phyloP scores from a whole-genome alignment of 345 rosid species.

The Punica granatum region DNA sequence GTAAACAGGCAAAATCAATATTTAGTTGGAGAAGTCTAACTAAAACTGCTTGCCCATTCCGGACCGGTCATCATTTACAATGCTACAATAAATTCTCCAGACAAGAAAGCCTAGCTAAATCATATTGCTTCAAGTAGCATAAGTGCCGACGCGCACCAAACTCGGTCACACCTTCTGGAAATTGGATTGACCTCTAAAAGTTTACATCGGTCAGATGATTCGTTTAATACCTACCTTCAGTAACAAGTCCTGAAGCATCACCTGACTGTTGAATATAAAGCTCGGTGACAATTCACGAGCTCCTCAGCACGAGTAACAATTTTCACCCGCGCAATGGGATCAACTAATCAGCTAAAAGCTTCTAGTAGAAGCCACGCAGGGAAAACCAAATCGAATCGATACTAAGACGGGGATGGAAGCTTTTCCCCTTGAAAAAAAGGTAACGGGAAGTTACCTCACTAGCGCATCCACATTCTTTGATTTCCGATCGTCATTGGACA shows the following conservation, averaged over 20 bases:
- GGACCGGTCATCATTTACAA: background rate
- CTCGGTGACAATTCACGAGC: background rate
- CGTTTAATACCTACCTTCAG: background rate
- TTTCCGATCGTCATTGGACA: constrained; percentile 56
- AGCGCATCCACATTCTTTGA: constrained; percentile 89
- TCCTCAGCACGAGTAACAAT: background rate
- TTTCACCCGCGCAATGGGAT: background rate
- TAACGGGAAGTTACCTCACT: constrained; percentile 37
- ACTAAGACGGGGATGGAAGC: background rate
- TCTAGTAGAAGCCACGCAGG: background rate
- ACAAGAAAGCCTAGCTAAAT: background rate
- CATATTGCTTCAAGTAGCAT: background rate
- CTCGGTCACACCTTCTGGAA: too few species aligned
- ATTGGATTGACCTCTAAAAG: too few species aligned
- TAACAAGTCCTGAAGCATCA: background rate
- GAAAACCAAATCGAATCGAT: background rate
- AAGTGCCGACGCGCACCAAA: background rate
- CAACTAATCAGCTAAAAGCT: background rate
- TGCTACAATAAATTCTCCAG: background rate
- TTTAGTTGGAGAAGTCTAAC: background rate
- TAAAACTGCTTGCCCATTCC: background rate
- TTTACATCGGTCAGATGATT: background rate
- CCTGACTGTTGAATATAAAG: background rate
- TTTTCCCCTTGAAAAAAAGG: background rate
- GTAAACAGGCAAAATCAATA: background rate